Conservation (phyloP, 1,284 basidiomycete species). For the Bjerkandera adusta region DNA sequence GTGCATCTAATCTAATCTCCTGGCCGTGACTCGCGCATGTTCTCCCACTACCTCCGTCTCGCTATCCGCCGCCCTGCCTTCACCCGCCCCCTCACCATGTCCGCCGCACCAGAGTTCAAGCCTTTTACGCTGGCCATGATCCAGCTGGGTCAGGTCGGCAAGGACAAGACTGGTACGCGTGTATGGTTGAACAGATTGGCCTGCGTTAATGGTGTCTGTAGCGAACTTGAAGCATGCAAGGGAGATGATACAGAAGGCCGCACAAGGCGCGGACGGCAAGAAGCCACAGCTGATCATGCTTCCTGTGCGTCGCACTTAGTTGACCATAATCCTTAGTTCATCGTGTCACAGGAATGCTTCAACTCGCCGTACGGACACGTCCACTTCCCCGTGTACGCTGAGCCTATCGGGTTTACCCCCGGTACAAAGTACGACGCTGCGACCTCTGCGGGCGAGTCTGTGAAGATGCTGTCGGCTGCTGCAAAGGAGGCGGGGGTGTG, state of each 20-base stretch:
- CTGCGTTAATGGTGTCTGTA: conserved; percentile 31
- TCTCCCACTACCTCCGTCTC: conserved; percentile 10
- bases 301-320: conserved; percentile 57
- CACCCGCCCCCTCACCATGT: conserved; percentile 20
- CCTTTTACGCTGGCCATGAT: conserved; percentile 85
- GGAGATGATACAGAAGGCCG: conserved; percentile 76
- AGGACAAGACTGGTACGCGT: conserved; percentile 54
- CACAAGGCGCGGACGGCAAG: conserved; percentile 36
- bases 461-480: conserved; percentile 79
- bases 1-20: conserved; percentile 6
- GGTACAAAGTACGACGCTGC: conserved; percentile 57
- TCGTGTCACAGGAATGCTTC: conserved; percentile 83
- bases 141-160: conserved; percentile 73
- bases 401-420: conserved; percentile 65
- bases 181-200: background rate
- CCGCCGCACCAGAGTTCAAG: conserved; percentile 47
- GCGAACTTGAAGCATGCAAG: conserved; percentile 76
- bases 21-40: conserved; percentile 5
- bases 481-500: conserved; percentile 85
- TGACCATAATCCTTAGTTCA: background rate
- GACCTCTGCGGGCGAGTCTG: conserved; percentile 70
- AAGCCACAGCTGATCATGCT: conserved; percentile 86
- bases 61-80: background rate
- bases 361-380: conserved; percentile 94
- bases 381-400: conserved; percentile 84